Evolutionary conservation across 495 filamentous ascomycete genomes (phyloP).

Genomic region (Baudoinia panamericana): DNA sequence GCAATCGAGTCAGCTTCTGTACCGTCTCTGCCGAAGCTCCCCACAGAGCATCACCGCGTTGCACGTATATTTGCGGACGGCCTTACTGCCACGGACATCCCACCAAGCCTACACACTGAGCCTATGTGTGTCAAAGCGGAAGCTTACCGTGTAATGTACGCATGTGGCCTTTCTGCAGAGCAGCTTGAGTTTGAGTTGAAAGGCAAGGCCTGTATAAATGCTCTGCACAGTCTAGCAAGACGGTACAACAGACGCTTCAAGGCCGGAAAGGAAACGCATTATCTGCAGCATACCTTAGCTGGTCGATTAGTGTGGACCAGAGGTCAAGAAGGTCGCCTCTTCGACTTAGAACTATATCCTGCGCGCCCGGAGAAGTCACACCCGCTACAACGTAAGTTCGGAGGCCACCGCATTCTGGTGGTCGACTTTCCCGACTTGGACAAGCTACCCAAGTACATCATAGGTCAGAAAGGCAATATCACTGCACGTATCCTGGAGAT

Average conservation of each 20-base stretch:
- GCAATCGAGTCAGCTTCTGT: neutral
- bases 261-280: too few relatives aligned
- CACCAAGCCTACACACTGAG: neutral
- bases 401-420: conserved; percentile 1
- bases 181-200: conserved; percentile 1
- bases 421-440: conserved; percentile 5
- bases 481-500: neutral
- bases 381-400: conserved; percentile 10
- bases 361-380: neutral
- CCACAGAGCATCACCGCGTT: conserved; percentile 8
- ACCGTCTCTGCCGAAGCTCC: neutral
- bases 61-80: neutral
- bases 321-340: neutral
- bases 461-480: neutral
- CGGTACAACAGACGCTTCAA: too few relatives aligned
- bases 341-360: conserved; percentile 3
- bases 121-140: conserved; percentile 2
- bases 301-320: neutral
- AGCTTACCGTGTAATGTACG: conserved; percentile 7
- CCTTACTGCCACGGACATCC: neutral
- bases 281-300: neutral
- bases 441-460: neutral
- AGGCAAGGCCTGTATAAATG: too few relatives aligned
- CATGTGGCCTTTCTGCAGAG: neutral
- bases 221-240: too few relatives aligned